Evolutionary conservation across 768 basidiomycete genomes (phyloP).

Genomic region (Leccinum broughii): DNA sequence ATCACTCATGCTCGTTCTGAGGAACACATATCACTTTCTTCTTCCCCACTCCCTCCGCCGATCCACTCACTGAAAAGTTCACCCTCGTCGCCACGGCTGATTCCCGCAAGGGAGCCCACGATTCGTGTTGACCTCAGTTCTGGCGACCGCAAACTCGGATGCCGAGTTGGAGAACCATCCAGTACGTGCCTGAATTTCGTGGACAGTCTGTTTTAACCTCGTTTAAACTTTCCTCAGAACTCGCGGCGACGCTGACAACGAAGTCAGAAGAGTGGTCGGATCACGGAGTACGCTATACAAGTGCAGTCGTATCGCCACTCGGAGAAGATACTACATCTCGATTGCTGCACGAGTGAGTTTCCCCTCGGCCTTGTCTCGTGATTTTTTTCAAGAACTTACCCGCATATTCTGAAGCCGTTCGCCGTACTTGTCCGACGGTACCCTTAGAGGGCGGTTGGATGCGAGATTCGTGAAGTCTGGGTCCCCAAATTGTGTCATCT

Average conservation of each 20-base stretch:
- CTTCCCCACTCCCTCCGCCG: constrained; percentile 1
- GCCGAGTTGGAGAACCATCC: constrained; percentile 2
- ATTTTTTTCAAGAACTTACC: too few species aligned
- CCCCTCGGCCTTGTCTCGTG: too few species aligned
- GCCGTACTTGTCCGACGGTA: too few species aligned
- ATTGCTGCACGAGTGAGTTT: too few species aligned
- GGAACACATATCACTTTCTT: background rate
- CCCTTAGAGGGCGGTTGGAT: too few species aligned
- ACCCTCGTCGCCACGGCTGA: background rate
- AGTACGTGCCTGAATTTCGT: constrained; percentile 1
- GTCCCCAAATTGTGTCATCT: constrained; percentile 14
- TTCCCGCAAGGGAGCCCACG: background rate
- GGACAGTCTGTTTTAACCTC: background rate
- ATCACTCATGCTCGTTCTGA: background rate
- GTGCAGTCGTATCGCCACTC: too few species aligned
- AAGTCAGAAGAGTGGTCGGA: constrained; percentile 15
- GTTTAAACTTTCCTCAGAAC: background rate
- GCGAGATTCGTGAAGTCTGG: constrained; percentile 10
- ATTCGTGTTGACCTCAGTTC: constrained; percentile 10
- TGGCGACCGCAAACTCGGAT: constrained; percentile 17
- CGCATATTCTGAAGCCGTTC: too few species aligned
- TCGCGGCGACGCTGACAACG: constrained; percentile 1
- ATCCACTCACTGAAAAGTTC: constrained; percentile 3
- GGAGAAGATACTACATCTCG: background rate
- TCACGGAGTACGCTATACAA: too few species aligned